Percentiles rank a stretch among this genome's conserved stretches.
phyloP scores from a whole-genome alignment of 1,284 basidiomycete genomes.

The Tremellales sp. region DNA sequence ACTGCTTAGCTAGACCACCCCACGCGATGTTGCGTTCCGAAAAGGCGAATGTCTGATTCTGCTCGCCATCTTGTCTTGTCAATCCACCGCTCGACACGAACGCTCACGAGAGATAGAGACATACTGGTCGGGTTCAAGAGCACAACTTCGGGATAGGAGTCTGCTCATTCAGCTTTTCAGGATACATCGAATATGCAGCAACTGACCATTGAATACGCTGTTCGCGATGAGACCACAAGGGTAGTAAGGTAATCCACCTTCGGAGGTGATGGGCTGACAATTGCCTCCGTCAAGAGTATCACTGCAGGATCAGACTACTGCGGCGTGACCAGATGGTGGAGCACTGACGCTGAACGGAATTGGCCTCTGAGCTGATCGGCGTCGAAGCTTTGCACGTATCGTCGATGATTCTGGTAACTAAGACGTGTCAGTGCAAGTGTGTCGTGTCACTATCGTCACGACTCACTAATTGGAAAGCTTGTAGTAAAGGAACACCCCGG shows the following conservation, averaged over 20 bases:
- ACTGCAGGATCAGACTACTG: too few relatives aligned
- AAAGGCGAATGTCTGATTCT: conserved; percentile 65
- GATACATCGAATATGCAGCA: background rate
- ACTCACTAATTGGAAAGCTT: conserved; percentile 78
- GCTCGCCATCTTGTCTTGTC: conserved; percentile 50
- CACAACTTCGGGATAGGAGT: conserved; percentile 69
- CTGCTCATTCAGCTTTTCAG: too few relatives aligned
- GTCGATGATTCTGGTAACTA: conserved; percentile 91
- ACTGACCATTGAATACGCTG: conserved; percentile 89
- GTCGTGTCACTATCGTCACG: background rate
- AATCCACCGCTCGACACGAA: too few relatives aligned
- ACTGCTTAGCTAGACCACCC: conserved; percentile 90
- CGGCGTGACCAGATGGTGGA: too few relatives aligned
- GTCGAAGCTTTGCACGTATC: conserved; percentile 91
- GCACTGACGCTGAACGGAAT: conserved; percentile 29
- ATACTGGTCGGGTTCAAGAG: conserved; percentile 54
- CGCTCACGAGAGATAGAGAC: conserved; percentile 7
- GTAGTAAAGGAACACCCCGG: conserved; percentile 90
- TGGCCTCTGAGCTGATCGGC: conserved; percentile 81
- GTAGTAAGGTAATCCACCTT: conserved; percentile 63
- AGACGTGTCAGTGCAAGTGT: background rate
- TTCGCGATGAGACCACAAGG: conserved; percentile 98
- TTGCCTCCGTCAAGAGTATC: conserved; percentile 64
- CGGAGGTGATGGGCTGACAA: conserved; percentile 79
- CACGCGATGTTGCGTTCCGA: conserved; percentile 82